Base-by-base conservation (phyloP, 2,329 filamentous ascomycete species). In the Volutella citrinella region DNA sequence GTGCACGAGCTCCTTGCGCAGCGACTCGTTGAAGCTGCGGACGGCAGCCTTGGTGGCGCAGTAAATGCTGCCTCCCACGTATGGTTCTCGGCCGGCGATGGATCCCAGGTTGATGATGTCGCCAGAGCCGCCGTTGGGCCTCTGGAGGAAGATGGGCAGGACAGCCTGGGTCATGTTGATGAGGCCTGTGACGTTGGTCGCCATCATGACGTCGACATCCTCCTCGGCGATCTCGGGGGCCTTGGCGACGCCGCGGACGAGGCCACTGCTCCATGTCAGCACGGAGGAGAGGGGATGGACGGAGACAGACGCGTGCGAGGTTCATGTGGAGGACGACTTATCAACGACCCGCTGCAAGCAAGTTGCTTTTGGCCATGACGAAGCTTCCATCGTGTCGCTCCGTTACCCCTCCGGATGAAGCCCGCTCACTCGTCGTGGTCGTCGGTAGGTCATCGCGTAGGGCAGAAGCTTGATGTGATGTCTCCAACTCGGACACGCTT, bases 91-190 rank as follows among this genome's bases (percentile, higher is more conserved):
- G 19, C 88, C 63, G n/a, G 90, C 90, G 56, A 95, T 90, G 49
- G 83, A 89, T 42, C 90, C 90, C 54, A 96, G 68, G 57, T 96
- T 97, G 68, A 98, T 95, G 59, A 98, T 90, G 59, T 97, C 91
- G 51, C 91, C 91, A 26, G 76, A 70, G 37, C 89, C 90, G 39
- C 85, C 83, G 37, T 91, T 74, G 56, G 66, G 78, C 62, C 76
- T 85, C 50, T 77, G 71, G 64, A 88, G 84, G 73, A 90, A 94
- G 58, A 89, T 81, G 32, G 86, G 80, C 13, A 97, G 64, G 26
- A 96, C 72, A 27, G 87, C 87, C 70, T 98, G 93, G 1, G 93
- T 97, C 84, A 97, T 87, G 70, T 91, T 87, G 69, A 98, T 93
- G 21, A 98, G 73, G 18, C 93, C 93, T 3, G 85, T 93, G 33